Base-by-base conservation (phyloP, 305 asterid genomes). In the Euphrasia arctica region DNA sequence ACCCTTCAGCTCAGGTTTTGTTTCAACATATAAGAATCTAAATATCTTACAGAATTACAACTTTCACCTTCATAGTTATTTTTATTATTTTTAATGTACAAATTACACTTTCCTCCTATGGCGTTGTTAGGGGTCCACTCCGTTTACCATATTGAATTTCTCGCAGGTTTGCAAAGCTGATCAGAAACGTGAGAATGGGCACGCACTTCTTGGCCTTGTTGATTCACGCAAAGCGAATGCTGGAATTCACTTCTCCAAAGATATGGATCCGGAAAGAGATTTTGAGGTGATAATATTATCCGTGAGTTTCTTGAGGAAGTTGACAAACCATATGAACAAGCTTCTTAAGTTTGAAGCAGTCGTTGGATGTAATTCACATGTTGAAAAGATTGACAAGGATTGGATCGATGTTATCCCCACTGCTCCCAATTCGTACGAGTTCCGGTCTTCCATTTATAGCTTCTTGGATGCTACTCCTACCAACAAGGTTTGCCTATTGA, bases 331-430 rank as follows among this genome's bases (percentile, higher is more conserved):
- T 74, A 72, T 65, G 0, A 74, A 72, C 60, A 80, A 83, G 56
- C 80, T 93, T 63, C 81, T 93, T 63, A 82, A 66, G 71, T 80
- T 93, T 62, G 69, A 79, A 43, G 88, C 87, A 31, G 70, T 88
- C 60, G 70, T 74, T 57, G 65, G 74, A 51, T 72, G 79, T 42
- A 85, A 74, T 72, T 67, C 79, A 22, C 65, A 82, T 5, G 83
- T 82, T 6, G 80, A 82, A 74, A 81, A 74, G 83, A 83, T 84
- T 18, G 87, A 80, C 49, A 80, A 82, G 54, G 97, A 83, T 25
- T 93, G 97, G 97, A 69, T 83, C 13, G 82, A 88, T 66, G 84
- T 90, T n/a, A 59, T 61, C 25, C 92, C 96, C 55, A 68, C 85
- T 3, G 68, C 81, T 10, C 86, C 81, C 25, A 93, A 86, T 74